Evolutionary conservation across 129 eudicot species (phyloP), one percentile per base, ranked within the genome.

Genomic region (Deinandra increscens): DNA sequence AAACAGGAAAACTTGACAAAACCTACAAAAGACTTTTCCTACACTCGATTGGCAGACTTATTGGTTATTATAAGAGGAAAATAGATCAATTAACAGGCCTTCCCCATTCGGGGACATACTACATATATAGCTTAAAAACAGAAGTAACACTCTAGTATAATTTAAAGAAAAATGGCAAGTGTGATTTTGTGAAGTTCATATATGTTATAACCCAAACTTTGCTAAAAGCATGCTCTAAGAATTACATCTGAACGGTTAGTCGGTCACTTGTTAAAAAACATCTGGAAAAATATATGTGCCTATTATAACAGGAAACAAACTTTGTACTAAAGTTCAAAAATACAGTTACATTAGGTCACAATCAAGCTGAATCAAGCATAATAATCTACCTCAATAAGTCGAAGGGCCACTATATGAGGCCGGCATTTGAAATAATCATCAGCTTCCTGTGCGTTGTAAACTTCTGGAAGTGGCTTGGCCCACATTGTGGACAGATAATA

Each of bases 401-500:
- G 84, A 49, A 89, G 83, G 66, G 96, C 93, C 37, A 90, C 91
- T 56, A 94, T 62, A 85, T 94, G 99, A 73, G 99, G 99, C 77
- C 99, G 82, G 83, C 93, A 85, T 72, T 75, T 82, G 76, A 94
- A 94, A 73, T 94, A 94, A 54, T 75, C 81, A 8, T 79, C 76
- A 69, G 89, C 86, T 67, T 80, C 83, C 74, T 87, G 78, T 44
- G 97, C 83, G 69, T 85, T 87, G 62, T 89, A 94, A 54, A 74
- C 82, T 76, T 94, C 99, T 60, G 99, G 99, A 74, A 94, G 90
- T 66, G 99, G 99, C 78, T 81, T 89, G 41, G 95, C 72, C 97
- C 97, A 94, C 84, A 83, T 73, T 87, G 83, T 85, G 65, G 97
- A 70, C 39, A 83, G 70, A 60, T 71, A 71, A 60, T 71, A 71